Base-by-base conservation (phyloP, 768 basidiomycete species). In the Hemileccinum rubropunctum region DNA sequence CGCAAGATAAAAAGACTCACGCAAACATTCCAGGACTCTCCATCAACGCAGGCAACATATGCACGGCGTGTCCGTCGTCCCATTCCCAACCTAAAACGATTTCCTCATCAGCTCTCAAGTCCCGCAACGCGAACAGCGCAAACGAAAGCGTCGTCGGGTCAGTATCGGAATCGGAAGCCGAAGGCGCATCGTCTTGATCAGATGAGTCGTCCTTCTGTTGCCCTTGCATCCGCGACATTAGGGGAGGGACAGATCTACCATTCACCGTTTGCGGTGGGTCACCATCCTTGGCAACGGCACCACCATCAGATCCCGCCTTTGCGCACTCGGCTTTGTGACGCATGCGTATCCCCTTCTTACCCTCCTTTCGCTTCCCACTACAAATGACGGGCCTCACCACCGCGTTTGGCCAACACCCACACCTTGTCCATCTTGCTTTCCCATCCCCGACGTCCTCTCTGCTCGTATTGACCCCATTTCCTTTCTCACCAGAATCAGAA, bases 51-150 rank as follows among this genome's bases (percentile, higher is more conserved):
- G 82, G 88, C 1, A 92, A 71, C 52, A 76, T 72, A 67, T 95
- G 94, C 0, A 95, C 80, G 1, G 86, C 83, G 62, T 91, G 88
- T 2, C 83, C 83, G 60, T 98, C 95, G 58, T 98, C 94, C 95
- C 95, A 98, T 64, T 97, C 93, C 93, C 95, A 98, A 0, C 88
- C 88, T 0, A 98, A 70, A 0, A 94, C 82, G 17, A 98, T 80
- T 70, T 98, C 95, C 56, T 94, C 92, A 42, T 86, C 77, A 30
- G 80, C 80, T 47, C 78, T 79, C 56, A 98, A 76, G 53, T 90
- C 87, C 11, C 82, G 70, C 15, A 84, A 68, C 2, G 94, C 89
- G 55, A 93, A 95, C 0, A 97, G 73, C 0, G 83, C 92, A 62
- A 97, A 95, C 0, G 76, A 71, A 1, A 94, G 68, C 2, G 73